Percentiles rank a stretch among this genome's conserved stretches.
Evolutionary conservation across 2,329 filamentous ascomycete genomes (phyloP).

Genomic region (Fusarium chuoi): DNA sequence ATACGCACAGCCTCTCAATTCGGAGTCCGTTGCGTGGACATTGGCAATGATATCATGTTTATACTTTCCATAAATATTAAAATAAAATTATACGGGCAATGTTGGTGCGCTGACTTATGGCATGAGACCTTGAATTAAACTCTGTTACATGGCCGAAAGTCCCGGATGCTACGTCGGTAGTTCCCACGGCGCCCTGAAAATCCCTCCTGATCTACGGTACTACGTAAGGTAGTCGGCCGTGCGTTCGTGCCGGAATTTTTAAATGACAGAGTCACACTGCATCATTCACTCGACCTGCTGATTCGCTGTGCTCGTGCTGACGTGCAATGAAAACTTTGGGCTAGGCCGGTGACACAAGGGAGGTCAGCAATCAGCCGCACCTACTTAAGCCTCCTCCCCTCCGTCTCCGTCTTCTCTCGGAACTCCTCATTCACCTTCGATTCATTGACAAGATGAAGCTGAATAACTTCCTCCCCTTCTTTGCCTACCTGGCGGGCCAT

Average conservation of each 20-base stretch:
- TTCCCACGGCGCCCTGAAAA: not conserved
- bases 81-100: not conserved
- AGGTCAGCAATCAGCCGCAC: not conserved
- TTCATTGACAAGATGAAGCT: not conserved
- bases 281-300: not conserved
- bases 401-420: not conserved
- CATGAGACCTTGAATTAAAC: constrained; percentile 15
- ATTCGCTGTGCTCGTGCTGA: not conserved
- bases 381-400: not conserved
- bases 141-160: not conserved
- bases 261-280: not conserved
- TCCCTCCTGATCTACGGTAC: not conserved
- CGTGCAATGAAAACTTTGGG: not conserved
- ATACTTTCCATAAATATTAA: not conserved
- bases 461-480: not conserved
- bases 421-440: not conserved
- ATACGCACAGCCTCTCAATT: not conserved
- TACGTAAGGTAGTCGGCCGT: not conserved
- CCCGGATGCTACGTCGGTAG: constrained; percentile 5
- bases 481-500: not conserved
- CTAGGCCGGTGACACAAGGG: not conserved
- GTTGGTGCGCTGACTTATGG: not conserved
- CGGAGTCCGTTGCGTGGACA: not conserved
- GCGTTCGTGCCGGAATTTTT: not conserved
- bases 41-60: not conserved